These are phyloP conservation scores for Lanmaoa rubissima DNA, from an alignment of 768 basidiomycete species.

Conservation along the genomic window DNA sequence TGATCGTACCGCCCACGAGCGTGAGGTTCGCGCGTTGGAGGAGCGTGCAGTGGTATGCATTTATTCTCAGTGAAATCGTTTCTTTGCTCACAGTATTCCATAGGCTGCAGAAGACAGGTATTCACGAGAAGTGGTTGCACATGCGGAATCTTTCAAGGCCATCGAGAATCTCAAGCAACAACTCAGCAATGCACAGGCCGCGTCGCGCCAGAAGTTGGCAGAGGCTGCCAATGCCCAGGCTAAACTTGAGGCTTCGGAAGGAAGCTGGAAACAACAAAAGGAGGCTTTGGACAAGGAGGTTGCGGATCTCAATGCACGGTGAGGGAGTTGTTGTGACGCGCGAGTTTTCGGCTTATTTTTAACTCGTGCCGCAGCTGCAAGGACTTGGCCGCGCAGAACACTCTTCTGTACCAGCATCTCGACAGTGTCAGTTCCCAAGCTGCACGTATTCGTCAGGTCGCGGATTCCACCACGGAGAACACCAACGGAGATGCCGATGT, in stretches of 20 bases:
- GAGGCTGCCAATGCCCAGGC: constrained; percentile 72
- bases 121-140: constrained; percentile 75
- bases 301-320: constrained; percentile 69
- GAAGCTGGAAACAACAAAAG: constrained; percentile 79
- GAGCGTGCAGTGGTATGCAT: constrained; percentile 61
- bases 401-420: constrained; percentile 76
- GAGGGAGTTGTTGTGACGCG: constrained; percentile 13
- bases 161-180: constrained; percentile 65
- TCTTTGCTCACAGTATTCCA: background rate
- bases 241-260: constrained; percentile 68
- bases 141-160: constrained; percentile 80
- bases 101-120: constrained; percentile 81
- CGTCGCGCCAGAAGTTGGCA: constrained; percentile 56
- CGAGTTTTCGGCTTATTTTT: background rate
- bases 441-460: constrained; percentile 71
- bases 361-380: constrained; percentile 47
- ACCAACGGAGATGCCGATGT: constrained; percentile 44
- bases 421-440: constrained; percentile 84
- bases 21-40: constrained; percentile 63
- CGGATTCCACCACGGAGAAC: constrained; percentile 47
- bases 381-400: constrained; percentile 75
- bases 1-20: constrained; percentile 61
- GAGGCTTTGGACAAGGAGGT: constrained; percentile 78
- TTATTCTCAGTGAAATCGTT: background rate
- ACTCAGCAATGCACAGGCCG: constrained; percentile 47